Conservation (phyloP, 2,329 filamentous ascomycete genomes). For the Acephala macrosclerotiorum region DNA sequence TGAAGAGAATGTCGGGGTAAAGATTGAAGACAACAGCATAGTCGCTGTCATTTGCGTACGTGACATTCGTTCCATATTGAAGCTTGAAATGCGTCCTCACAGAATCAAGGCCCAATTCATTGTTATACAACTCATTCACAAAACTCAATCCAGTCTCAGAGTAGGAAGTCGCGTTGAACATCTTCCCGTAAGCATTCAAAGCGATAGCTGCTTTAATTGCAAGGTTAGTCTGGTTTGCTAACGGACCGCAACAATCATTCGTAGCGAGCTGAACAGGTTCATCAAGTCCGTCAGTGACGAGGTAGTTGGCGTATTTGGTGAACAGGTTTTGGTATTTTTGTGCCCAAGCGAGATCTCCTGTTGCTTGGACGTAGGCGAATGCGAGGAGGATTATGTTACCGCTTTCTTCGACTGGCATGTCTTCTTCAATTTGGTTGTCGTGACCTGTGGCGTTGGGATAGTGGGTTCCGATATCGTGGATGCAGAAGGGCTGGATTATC, state of each 20-base stretch:
- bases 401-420: conserved; percentile 2
- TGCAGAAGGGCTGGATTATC: neutral
- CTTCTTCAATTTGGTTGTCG: neutral
- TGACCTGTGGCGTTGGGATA: neutral
- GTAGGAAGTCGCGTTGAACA: neutral
- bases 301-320: neutral
- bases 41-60: neutral
- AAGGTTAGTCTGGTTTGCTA: neutral
- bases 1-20: neutral
- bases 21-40: neutral
- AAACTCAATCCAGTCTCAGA: conserved; percentile 1
- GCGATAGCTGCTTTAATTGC: neutral
- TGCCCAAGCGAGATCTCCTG: neutral
- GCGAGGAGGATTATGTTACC: conserved; percentile 1
- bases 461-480: conserved; percentile 1
- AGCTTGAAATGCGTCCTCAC: conserved; percentile 2
- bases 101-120: neutral
- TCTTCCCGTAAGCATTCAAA: neutral
- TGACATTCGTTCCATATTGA: neutral
- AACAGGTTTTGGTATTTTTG: neutral
- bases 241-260: neutral
- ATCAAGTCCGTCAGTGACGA: neutral
- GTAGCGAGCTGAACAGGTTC: conserved; percentile 7
- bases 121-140: neutral
- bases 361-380: neutral